phyloP scores from a whole-genome alignment of 2,329 filamentous ascomycete genomes.

The Fusarium transvaalense region DNA sequence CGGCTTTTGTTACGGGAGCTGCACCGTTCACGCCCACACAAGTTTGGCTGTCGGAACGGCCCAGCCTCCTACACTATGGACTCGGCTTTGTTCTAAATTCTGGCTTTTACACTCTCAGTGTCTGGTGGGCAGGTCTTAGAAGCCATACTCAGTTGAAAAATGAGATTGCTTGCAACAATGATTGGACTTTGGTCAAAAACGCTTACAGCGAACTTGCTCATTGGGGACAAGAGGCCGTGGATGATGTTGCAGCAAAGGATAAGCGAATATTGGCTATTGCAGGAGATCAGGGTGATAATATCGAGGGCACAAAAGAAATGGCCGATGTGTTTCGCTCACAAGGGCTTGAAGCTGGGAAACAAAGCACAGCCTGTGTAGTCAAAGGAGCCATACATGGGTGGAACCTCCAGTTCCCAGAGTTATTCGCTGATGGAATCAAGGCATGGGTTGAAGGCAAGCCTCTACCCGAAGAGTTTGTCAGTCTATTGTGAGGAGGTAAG shows the following conservation, averaged over 20 bases:
- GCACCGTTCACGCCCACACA: slow-evolving; percentile 51
- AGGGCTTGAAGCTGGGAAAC: background rate
- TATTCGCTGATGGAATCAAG: slow-evolving; percentile 55
- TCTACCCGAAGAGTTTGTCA: slow-evolving; percentile 47
- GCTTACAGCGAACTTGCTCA: slow-evolving; percentile 44
- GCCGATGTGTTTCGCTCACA: background rate
- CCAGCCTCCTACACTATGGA: slow-evolving; percentile 46
- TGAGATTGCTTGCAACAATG: slow-evolving; percentile 53
- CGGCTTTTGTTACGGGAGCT: slow-evolving; percentile 48
- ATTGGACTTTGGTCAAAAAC: slow-evolving; percentile 44
- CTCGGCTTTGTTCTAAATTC: slow-evolving; percentile 45
- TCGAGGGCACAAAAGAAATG: slow-evolving; percentile 43
- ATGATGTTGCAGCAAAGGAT: slow-evolving; percentile 31
- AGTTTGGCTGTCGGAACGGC: slow-evolving; percentile 45
- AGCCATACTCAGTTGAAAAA: slow-evolving; percentile 48
- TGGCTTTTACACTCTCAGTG: slow-evolving; percentile 46
- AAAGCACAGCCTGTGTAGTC: background rate
- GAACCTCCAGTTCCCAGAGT: slow-evolving; percentile 56
- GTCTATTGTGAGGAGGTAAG: background rate
- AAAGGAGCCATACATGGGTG: slow-evolving; percentile 51
- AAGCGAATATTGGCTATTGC: slow-evolving; percentile 47
- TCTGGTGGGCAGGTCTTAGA: slow-evolving; percentile 47
- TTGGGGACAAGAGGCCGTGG: slow-evolving; percentile 45
- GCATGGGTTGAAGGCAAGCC: slow-evolving; percentile 52
- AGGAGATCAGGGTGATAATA: slow-evolving; percentile 53